phyloP scores from a whole-genome alignment of 495 filamentous ascomycete species.

The Evernia prunastri region DNA sequence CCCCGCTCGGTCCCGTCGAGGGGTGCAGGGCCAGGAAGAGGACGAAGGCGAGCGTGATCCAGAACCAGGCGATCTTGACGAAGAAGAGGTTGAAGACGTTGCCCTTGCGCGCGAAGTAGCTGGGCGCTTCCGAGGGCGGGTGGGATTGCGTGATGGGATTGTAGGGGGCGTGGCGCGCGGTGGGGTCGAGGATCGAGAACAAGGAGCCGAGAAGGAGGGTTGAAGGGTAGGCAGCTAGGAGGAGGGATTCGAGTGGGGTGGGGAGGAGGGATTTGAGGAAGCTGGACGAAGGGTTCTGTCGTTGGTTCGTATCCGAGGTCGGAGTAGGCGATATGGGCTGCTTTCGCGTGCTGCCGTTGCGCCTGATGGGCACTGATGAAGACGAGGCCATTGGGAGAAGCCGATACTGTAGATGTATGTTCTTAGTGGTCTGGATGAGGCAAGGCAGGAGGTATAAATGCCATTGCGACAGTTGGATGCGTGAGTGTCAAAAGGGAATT shows the following conservation, averaged over 20 bases:
- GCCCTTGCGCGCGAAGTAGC: conserved; percentile 86
- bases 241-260: conserved; percentile 53
- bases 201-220: conserved; percentile 74
- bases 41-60: conserved; percentile 67
- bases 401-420: not conserved
- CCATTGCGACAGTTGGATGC: not conserved
- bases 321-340: not conserved
- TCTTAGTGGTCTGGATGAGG: not conserved
- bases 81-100: conserved; percentile 89
- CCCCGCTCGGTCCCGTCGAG: conserved; percentile 32
- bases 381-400: not conserved
- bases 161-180: conserved; percentile 54
- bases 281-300: not conserved
- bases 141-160: conserved; percentile 50
- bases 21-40: conserved; percentile 55
- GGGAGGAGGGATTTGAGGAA: conserved; percentile 40
- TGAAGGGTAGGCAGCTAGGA: conserved; percentile 63
- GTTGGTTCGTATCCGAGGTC: not conserved
- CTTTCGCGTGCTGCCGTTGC: conserved; percentile 11
- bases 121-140: conserved; percentile 53
- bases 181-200: conserved; percentile 70
- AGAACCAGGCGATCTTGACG: conserved; percentile 92
- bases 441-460: not conserved
- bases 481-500: not conserved
- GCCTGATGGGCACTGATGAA: not conserved